These are phyloP conservation scores for Lagerstroemia speciosa DNA, from an alignment of 345 rosid species.

Conservation along the genomic window DNA sequence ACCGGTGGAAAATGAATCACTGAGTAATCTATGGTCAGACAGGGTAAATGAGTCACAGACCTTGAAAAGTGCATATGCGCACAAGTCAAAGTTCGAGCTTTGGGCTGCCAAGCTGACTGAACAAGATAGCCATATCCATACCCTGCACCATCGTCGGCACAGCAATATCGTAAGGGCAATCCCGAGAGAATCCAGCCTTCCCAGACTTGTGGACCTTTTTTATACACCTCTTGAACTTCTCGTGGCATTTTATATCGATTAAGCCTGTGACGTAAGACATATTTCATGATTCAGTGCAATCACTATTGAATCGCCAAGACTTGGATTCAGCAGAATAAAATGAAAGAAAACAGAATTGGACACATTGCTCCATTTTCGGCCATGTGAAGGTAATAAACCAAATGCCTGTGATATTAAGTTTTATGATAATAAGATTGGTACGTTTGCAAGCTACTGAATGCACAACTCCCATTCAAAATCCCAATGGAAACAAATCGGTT, in stretches of 20 bases:
- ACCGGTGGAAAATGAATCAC: neutral
- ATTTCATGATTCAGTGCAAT: neutral
- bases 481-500: too few species aligned
- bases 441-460: too few species aligned
- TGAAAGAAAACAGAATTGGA: neutral
- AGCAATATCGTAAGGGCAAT: conserved; percentile 54
- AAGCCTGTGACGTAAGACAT: conserved; percentile 31
- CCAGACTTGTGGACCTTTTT: conserved; percentile 49
- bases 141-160: conserved; percentile 77
- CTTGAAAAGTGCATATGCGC: neutral
- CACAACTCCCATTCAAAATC: too few species aligned
- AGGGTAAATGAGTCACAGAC: neutral
- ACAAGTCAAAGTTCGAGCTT: conserved; percentile 35
- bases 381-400: neutral
- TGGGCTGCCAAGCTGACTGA: conserved; percentile 52
- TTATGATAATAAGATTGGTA: too few species aligned
- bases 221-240: conserved; percentile 63
- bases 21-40: neutral
- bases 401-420: neutral
- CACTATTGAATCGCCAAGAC: neutral
- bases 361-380: neutral
- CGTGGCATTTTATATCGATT: conserved; percentile 54
- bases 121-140: conserved; percentile 73
- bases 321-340: neutral
- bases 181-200: conserved; percentile 54